A percentile compares a stretch with the other conserved stretches of the same genome.
Evolutionary conservation across 2,329 filamentous ascomycete genomes (phyloP).

Genomic region (Alternaria rosae): DNA sequence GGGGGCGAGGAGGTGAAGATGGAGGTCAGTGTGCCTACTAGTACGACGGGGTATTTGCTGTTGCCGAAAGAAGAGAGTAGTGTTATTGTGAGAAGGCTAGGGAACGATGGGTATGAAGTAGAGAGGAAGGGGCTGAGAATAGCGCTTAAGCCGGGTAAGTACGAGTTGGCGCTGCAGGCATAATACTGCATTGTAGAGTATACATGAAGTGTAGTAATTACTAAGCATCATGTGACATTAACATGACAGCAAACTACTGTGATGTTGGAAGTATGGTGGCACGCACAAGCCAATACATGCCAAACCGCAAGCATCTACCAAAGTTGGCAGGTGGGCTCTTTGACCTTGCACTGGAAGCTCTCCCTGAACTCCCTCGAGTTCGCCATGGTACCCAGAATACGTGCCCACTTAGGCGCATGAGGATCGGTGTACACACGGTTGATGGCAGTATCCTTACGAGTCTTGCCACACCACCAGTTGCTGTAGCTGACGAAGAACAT

Average conservation of each 20-base stretch:
- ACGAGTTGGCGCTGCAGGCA: not conserved
- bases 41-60: constrained; percentile 25
- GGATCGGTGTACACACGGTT: constrained; percentile 67
- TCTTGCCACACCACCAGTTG: constrained; percentile 73
- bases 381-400: constrained; percentile 66
- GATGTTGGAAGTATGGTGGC: not conserved
- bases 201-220: not conserved
- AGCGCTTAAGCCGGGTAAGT: not conserved
- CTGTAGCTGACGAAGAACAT: constrained; percentile 73
- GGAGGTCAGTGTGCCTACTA: constrained; percentile 33
- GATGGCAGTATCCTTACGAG: constrained; percentile 64
- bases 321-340: constrained; percentile 72
- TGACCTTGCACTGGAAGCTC: constrained; percentile 70
- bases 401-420: constrained; percentile 69
- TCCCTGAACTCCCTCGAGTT: constrained; percentile 74
- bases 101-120: not conserved
- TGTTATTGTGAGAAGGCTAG: not conserved
- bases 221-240: not conserved
- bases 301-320: constrained; percentile 59
- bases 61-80: constrained; percentile 10
- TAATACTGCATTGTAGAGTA: not conserved
- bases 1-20: constrained; percentile 10
- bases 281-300: too few relatives aligned
- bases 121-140: not conserved
- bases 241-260: not conserved